A percentile compares a stretch with the other conserved stretches of the same genome.
phyloP scores from a whole-genome alignment of 2,329 filamentous ascomycete species.

The Tolypocladium album region DNA sequence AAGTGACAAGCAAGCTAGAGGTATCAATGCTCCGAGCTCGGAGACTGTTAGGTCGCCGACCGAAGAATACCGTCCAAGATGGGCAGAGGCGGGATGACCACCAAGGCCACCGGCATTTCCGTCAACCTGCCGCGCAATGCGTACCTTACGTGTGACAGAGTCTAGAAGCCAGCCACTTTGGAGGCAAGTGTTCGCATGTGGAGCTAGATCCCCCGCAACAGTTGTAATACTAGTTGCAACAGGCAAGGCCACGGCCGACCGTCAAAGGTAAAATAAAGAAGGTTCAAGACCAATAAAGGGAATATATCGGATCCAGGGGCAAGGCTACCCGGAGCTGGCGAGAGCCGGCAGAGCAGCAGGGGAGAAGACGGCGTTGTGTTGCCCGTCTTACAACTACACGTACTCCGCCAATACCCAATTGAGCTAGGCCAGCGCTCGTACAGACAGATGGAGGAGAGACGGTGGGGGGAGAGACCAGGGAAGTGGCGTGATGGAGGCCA shows the following conservation, averaged over 20 bases:
- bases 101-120: neutral
- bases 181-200: neutral
- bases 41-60: too few relatives aligned
- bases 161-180: neutral
- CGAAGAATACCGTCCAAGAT: too few relatives aligned
- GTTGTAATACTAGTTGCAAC: neutral
- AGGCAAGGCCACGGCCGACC: neutral
- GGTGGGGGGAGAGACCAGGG: neutral
- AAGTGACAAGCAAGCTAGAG: too few relatives aligned
- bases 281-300: neutral
- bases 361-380: neutral
- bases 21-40: neutral
- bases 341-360: neutral
- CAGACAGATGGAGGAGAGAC: too few relatives aligned
- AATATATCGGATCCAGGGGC: neutral
- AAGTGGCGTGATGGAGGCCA: neutral
- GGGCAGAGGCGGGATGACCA: neutral
- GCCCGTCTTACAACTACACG: too few relatives aligned
- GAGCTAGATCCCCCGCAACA: neutral
- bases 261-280: neutral
- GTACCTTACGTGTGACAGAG: neutral
- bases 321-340: neutral
- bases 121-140: neutral
- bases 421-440: neutral
- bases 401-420: neutral